Percentiles rank a stretch among this genome's conserved stretches.
Conservation (phyloP, 176 grass and related monocot species). For the Eleusine indica region DNA sequence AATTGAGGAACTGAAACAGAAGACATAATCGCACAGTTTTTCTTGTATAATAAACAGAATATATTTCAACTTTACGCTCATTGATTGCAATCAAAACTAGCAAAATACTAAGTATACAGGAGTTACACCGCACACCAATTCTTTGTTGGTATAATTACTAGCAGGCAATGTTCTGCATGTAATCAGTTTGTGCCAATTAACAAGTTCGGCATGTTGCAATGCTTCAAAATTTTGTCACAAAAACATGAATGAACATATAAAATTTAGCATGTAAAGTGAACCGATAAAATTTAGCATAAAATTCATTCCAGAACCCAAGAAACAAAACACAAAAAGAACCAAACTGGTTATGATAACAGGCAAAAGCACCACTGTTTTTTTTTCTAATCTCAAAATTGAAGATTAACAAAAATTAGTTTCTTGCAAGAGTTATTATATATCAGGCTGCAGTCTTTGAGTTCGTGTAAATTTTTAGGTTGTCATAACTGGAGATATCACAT, state of each 20-base stretch:
- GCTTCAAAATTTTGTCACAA: not conserved
- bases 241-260: not conserved
- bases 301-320: not conserved
- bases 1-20: constrained; percentile 6
- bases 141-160: not conserved
- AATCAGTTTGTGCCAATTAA: not conserved
- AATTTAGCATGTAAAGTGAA: not conserved
- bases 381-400: not conserved
- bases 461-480: not conserved
- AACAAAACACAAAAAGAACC: not conserved
- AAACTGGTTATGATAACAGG: not conserved
- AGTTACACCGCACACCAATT: no score
- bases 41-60: not conserved
- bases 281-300: not conserved
- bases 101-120: not conserved
- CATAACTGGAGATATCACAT: not conserved
- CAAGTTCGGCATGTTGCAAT: not conserved
- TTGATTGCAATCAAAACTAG: not conserved
- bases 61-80: not conserved
- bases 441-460: not conserved
- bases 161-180: not conserved
- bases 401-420: not conserved
- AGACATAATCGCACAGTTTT: not conserved
- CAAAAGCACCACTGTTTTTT: not conserved
- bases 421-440: not conserved